Conservation (phyloP, 169 alveolate species). For the Plasmodium vivax region DNA sequence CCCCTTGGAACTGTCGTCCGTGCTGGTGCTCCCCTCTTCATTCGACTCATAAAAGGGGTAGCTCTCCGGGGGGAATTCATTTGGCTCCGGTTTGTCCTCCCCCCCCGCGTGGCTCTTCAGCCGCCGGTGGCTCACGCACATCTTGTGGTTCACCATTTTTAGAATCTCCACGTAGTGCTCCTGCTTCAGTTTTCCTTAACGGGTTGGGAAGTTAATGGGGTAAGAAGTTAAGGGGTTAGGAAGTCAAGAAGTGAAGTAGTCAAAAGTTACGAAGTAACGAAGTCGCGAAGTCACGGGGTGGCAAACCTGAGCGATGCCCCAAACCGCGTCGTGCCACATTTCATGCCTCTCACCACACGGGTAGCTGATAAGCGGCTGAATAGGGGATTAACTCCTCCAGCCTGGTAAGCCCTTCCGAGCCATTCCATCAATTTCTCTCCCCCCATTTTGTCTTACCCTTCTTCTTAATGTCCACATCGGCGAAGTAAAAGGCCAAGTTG, state of each 20-base stretch:
- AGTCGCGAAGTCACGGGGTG: background rate
- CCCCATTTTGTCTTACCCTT: conserved; percentile 6
- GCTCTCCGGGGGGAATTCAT: background rate
- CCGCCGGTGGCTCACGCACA: conserved; percentile 44
- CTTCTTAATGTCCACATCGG: conserved; percentile 41
- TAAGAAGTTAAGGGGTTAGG: background rate
- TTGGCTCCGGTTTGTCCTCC: background rate
- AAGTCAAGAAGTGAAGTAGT: background rate
- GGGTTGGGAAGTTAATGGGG: background rate
- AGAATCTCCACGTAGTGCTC: conserved; percentile 37
- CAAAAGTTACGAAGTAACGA: background rate
- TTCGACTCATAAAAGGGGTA: conserved; percentile 26
- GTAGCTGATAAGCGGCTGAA: background rate
- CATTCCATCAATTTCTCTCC: background rate
- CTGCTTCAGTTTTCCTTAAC: conserved; percentile 57
- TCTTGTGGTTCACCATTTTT: conserved; percentile 71
- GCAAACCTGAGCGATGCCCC: background rate
- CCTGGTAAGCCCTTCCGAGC: no score
- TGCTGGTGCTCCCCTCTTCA: conserved; percentile 2
- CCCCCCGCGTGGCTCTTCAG: background rate
- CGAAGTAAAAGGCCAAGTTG: conserved; percentile 12
- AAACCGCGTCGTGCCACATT: background rate
- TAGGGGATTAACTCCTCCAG: background rate
- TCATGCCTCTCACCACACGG: background rate
- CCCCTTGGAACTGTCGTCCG: conserved; percentile 6